Evolutionary conservation across 225 moss, liverwort and hornwort species (phyloP), one percentile per base, ranked within the genome.

Genomic region (Thuidium tamariscinum): DNA sequence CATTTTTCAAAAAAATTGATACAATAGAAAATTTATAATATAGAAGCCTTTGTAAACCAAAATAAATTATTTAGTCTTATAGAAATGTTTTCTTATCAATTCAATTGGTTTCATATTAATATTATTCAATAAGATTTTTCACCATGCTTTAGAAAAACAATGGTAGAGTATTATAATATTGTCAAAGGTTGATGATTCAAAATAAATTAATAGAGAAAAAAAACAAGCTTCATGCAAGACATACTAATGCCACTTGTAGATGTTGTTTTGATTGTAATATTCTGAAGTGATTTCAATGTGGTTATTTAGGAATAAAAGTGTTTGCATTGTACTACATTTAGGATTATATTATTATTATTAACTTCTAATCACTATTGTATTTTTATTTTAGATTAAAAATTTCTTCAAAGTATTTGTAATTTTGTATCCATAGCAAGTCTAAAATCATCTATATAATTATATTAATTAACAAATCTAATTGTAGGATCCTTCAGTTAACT

Each of bases 291-390:
- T 26, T 42, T 70, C 9, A 42, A 5, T 42, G 41, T 39, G 8
- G 14, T 25, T 8, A 25, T 26, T 16, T 2, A 42, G 15, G 27
- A 27, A 26, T 15, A 26, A 16, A 42, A 42, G n/a, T 26, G 3
- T 70, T 26, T 70, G 9, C 5, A 42, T 42, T 27, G 16, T 42
- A 15, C 0, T 42, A 0, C 26, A 70, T 70, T 42, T 16, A 26
- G 8, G 16, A 70, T 42, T 26, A 42, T 16, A 70, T 15, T 70
- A 16, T 70, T 42, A 12, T 37, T 22, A 66, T 36, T 16, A n/a
- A n/a, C n/a, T n/a, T n/a, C n/a, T n/a, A 66, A 66, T 2, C 6
- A 5, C 0, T 0, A 2, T 0, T 0, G 2, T 66, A 0, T 20
- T 66, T 66, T 5, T n/a, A 36, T 46, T 46, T 46, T 46, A 11